Evolutionary conservation across 208 protist genomes (phyloP), one percentile per base, ranked within the genome.

Genomic region (Trypanosoma theileri): DNA sequence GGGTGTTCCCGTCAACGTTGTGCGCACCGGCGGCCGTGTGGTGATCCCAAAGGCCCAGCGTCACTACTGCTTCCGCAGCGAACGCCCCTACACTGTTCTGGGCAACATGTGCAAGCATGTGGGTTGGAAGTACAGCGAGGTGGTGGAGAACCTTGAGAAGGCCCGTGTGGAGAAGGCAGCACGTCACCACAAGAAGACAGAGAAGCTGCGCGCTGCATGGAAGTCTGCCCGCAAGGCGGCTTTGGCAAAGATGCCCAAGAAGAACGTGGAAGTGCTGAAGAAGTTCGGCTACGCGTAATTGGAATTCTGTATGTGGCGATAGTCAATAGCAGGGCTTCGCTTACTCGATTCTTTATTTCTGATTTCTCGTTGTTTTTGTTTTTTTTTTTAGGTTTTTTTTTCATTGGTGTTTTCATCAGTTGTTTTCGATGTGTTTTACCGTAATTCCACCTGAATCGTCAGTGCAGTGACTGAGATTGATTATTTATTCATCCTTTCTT

Each of bases 101-200:
- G 89, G 89, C 52, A 90, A 91, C 84, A 90, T 95, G 80, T 89
- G 82, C 86, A 86, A 93, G 78, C 81, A 93, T 62, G 82, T 95
- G 9, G 89, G 89, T 59, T 95, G 89, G 89, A 95, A 92, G 85
- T 91, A 92, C 80, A 86, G 78, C 77, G 80, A 85, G 68, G 82
- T 93, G 13, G 85, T 93, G 41, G 71, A 89, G 60, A 91, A 90
- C 77, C 79, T 91, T 17, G 87, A 93, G 85, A 69, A 76, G 57
- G 84, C 84, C 57, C 84, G 87, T 58, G 61, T 87, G 57, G 88
- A 91, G 80, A 91, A 92, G 84, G 19, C 85, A 28, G 46, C 72
- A 21, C 82, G 81, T 57, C 75, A 88, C 77, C 72, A 89, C 78
- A 73, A 82, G 59, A 92, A 91, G 84, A 73, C 85, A 78, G 70